These are phyloP conservation scores for Termitomyces heimii DNA, from an alignment of 768 basidiomycete genomes.

Conservation along the genomic window DNA sequence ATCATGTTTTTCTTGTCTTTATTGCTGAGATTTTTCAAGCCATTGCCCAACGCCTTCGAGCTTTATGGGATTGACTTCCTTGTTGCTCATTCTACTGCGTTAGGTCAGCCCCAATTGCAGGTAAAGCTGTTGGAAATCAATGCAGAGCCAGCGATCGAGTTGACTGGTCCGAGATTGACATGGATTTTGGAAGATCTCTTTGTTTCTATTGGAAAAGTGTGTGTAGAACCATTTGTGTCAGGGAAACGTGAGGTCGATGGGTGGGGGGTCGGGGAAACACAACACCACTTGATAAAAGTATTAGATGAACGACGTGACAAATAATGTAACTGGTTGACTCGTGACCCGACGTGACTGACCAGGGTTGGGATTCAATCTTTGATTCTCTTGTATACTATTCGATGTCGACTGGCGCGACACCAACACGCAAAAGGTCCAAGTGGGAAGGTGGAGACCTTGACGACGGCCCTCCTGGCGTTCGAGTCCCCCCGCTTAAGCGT, in stretches of 20 bases:
- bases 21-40: constrained; percentile 33
- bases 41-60: constrained; percentile 89
- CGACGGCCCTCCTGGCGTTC: constrained; percentile 14
- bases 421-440: constrained; percentile 70
- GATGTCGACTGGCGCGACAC: constrained; percentile 36
- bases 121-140: constrained; percentile 88
- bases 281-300: constrained; percentile 59
- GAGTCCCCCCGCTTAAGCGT: constrained; percentile 45
- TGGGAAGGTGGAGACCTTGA: constrained; percentile 46
- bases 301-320: constrained; percentile 34
- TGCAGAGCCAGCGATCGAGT: constrained; percentile 92
- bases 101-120: constrained; percentile 29
- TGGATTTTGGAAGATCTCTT: constrained; percentile 84
- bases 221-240: constrained; percentile 63
- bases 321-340: not conserved
- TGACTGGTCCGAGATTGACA: constrained; percentile 78
- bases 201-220: constrained; percentile 56
- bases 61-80: constrained; percentile 94
- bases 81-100: constrained; percentile 39
- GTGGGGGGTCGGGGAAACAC: constrained; percentile 50
- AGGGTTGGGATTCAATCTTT: not conserved
- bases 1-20: not conserved
- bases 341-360: constrained; percentile 2
- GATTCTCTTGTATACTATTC: not conserved
- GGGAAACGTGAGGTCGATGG: constrained; percentile 7